Evolutionary conservation across 768 basidiomycete genomes (phyloP).

Genomic region (Fibroporia radiculosa): DNA sequence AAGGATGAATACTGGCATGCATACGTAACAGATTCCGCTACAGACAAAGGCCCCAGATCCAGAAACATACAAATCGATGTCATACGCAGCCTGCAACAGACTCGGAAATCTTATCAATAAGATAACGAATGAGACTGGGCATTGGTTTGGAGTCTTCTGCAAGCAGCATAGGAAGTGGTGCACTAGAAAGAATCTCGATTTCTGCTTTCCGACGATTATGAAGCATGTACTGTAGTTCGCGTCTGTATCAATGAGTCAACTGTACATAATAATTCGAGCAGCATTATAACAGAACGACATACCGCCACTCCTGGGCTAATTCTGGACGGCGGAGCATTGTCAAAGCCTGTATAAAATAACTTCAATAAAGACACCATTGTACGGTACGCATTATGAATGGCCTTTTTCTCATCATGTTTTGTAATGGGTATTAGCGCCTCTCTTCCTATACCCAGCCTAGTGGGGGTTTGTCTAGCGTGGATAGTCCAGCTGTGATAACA

Average conservation of each 20-base stretch:
- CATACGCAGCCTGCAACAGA: slow-evolving; percentile 2
- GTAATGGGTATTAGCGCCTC: slow-evolving; percentile 65
- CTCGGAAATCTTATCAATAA: slow-evolving; percentile 16
- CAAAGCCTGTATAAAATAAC: slow-evolving; percentile 43
- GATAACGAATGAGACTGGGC: slow-evolving; percentile 18
- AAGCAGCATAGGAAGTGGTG: background rate
- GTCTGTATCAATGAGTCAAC: slow-evolving; percentile 34
- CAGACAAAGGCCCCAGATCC: too few species aligned
- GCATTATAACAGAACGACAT: slow-evolving; percentile 12
- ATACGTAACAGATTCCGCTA: too few species aligned
- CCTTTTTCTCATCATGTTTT: slow-evolving; percentile 70
- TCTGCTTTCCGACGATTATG: slow-evolving; percentile 86
- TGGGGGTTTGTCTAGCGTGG: background rate
- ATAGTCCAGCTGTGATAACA: background rate
- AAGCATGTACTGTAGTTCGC: slow-evolving; percentile 75
- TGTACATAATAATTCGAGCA: background rate
- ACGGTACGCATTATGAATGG: slow-evolving; percentile 5
- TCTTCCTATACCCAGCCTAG: slow-evolving; percentile 51
- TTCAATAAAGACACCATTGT: too few species aligned
- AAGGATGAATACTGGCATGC: too few species aligned
- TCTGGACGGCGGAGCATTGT: slow-evolving; percentile 45
- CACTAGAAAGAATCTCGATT: slow-evolving; percentile 59
- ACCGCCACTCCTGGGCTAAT: slow-evolving; percentile 67
- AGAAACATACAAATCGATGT: too few species aligned
- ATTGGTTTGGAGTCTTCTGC: slow-evolving; percentile 1